Evolutionary conservation across 2,329 filamentous ascomycete genomes (phyloP).

Genomic region (Huntiella decipiens): DNA sequence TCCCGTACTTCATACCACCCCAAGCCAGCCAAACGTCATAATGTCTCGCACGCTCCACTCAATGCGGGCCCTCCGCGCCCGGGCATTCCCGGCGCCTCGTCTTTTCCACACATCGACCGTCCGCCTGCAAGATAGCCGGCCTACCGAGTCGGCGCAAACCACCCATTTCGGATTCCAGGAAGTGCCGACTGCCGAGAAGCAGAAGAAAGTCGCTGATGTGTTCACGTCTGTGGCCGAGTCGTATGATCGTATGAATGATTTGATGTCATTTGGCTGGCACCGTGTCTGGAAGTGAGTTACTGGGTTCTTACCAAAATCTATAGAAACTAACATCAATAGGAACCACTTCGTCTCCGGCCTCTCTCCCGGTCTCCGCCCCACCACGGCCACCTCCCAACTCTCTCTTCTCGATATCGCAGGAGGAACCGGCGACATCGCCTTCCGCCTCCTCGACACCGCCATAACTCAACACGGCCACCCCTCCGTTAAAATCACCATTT

Average conservation of each 20-base stretch:
- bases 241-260: conserved; percentile 97
- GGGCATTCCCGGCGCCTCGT: not conserved
- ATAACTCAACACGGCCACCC: conserved; percentile 62
- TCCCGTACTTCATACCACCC: too few relatives aligned
- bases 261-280: conserved; percentile 96
- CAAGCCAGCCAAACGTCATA: too few relatives aligned
- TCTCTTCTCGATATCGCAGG: conserved; percentile 91
- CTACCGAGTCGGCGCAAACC: conserved; percentile 4
- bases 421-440: conserved; percentile 93
- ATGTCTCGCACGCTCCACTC: too few relatives aligned
- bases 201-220: conserved; percentile 54
- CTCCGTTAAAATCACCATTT: conserved; percentile 63
- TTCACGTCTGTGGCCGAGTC: conserved; percentile 89
- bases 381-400: conserved; percentile 29
- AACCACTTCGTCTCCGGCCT: conserved; percentile 87
- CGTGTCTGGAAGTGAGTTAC: conserved; percentile 63
- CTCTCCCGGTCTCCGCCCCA: conserved; percentile 51
- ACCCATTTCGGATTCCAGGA: conserved; percentile 90
- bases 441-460: conserved; percentile 81
- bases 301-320: not conserved
- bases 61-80: not conserved
- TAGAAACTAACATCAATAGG: conserved; percentile 14
- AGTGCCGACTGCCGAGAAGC: conserved; percentile 62
- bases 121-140: conserved; percentile 3
- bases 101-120: not conserved